A percentile compares a stretch with the other conserved stretches of the same genome.
These are phyloP conservation scores for Triadica sebifera DNA, from an alignment of 345 rosid species.

Conservation along the genomic window DNA sequence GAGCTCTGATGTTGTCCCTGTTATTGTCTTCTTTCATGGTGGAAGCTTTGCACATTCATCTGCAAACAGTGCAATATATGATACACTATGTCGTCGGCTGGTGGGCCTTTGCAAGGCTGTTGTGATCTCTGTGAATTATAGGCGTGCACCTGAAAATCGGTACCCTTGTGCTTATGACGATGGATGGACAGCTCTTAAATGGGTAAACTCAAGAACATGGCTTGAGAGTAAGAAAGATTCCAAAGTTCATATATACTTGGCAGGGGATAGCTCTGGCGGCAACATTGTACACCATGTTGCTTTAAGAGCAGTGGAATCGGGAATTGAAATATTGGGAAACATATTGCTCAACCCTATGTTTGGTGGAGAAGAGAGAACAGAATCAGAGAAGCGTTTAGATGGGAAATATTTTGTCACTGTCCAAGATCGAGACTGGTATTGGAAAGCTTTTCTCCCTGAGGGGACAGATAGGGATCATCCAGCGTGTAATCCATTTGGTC, in stretches of 20 bases:
- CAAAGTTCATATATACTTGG: conserved; percentile 72
- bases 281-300: conserved; percentile 87
- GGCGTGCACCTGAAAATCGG: conserved; percentile 82
- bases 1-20: conserved; percentile 58
- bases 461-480: conserved; percentile 83
- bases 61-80: conserved; percentile 75
- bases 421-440: conserved; percentile 82
- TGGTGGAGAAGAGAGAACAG: conserved; percentile 76
- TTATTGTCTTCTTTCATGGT: conserved; percentile 83
- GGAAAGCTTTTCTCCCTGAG: conserved; percentile 85
- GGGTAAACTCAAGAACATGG: conserved; percentile 80
- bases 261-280: conserved; percentile 94
- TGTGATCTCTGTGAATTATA: conserved; percentile 81
- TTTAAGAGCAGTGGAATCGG: conserved; percentile 58
- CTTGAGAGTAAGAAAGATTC: conserved; percentile 65
- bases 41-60: conserved; percentile 96
- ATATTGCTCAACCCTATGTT: conserved; percentile 91
- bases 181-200: conserved; percentile 77
- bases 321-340: conserved; percentile 58
- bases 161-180: conserved; percentile 88
- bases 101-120: conserved; percentile 67
- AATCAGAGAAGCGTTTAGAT: conserved; percentile 73
- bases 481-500: conserved; percentile 86
- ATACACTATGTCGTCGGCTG: conserved; percentile 69
- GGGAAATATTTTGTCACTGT: conserved; percentile 78